A percentile compares a stretch with the other conserved stretches of the same genome.
These are phyloP conservation scores for Ceratocystis cubensis DNA, from an alignment of 2,329 filamentous ascomycete species.

Conservation along the genomic window DNA sequence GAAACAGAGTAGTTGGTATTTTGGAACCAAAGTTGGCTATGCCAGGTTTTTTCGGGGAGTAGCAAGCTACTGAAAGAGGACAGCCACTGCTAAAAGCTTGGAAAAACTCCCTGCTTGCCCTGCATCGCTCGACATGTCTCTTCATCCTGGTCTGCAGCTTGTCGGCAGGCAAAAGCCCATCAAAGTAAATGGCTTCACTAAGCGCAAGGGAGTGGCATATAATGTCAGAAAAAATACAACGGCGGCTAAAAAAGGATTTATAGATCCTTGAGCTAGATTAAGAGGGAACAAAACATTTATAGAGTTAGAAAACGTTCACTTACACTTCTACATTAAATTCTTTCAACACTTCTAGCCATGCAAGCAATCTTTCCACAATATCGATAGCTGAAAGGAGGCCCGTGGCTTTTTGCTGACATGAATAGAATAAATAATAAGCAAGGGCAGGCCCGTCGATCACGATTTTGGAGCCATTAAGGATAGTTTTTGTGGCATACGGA, in stretches of 20 bases:
- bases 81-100: constrained; percentile 24
- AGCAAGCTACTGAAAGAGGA: constrained; percentile 23
- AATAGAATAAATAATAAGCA: constrained; percentile 42
- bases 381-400: constrained; percentile 39
- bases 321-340: constrained; percentile 50
- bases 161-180: constrained; percentile 59
- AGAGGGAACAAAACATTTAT: constrained; percentile 20
- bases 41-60: constrained; percentile 31
- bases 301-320: constrained; percentile 20
- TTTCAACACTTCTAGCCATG: constrained; percentile 51
- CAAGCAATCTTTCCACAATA: constrained; percentile 45
- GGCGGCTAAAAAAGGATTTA: too few species aligned
- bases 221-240: not conserved
- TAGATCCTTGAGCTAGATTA: too few species aligned
- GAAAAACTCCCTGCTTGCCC: constrained; percentile 22
- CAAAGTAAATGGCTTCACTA: constrained; percentile 67
- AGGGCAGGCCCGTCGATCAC: constrained; percentile 69
- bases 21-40: not conserved
- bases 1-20: constrained; percentile 36
- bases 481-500: constrained; percentile 36
- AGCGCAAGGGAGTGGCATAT: constrained; percentile 13
- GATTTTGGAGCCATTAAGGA: constrained; percentile 33
- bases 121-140: constrained; percentile 30
- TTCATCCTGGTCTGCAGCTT: constrained; percentile 52
- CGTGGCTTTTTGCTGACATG: not conserved